Base-by-base conservation (phyloP, 1,284 basidiomycete genomes). In the Boletellus sp. region DNA sequence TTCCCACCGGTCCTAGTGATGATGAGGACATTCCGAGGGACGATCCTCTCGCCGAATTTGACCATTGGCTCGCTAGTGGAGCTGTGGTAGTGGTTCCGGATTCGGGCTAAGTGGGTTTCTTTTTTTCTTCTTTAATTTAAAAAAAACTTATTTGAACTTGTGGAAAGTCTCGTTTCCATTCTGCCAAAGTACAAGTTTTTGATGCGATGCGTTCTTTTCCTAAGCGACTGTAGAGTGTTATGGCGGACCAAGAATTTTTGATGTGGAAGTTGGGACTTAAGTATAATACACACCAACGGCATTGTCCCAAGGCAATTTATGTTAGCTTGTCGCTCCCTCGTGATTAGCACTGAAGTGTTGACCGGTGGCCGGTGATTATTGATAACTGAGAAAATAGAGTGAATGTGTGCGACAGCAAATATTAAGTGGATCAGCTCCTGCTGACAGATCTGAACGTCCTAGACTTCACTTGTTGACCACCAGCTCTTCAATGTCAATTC, bases 41-140 rank as follows among this genome's bases (percentile, higher is more conserved):
- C 22, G 72, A 77, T 47, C 61, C 71, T n/a, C 57, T 78, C 19
- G 76, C 69, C 11, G 78, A 80, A 44, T 71, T 81, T n/a, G 72
- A 76, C 44, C 70, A 67, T 16, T 80, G 77, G 77, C 53, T 80
- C 26, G 68, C 70, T 16, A 76, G 75, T 45, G 77, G 71, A 24
- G 68, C 71, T 0, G 72, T 79, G 12, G 67, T 68, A 35, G 68
- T 75, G 50, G 57, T 68, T 37, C 28, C 59, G 4, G 57, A 68
- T 44, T 68, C 35, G 52, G 13, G 33, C n/a, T 4, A 10, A 24
- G 10, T 1, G 8, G 16, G n/a, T 43, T 15, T 18, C 21, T 37
- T 22, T 7, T 21, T 45, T 22, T 38, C 12, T 26, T 18, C 36
- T 28, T 10, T 24, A 22, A 15, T 39, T 3, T 24, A 15, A 32